Conservation (phyloP, 257 asterid species). For the Solanum pinnatisectum region DNA sequence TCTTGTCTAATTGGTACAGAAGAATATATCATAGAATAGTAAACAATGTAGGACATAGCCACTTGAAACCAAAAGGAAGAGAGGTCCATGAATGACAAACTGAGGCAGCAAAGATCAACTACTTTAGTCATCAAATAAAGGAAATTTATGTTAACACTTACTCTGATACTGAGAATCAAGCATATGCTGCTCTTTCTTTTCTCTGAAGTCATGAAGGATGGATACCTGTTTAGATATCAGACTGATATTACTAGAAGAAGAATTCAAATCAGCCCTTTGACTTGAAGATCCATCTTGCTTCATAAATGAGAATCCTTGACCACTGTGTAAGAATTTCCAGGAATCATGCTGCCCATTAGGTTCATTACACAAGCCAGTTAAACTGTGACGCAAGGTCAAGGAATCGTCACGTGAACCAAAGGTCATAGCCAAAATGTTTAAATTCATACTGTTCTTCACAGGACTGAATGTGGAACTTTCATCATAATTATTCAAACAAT, state of each 20-base stretch:
- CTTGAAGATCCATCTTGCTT: slow-evolving; percentile 42
- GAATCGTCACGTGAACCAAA: slow-evolving; percentile 71
- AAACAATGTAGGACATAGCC: neutral
- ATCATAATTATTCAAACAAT: slow-evolving; percentile 36
- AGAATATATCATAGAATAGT: neutral
- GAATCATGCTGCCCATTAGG: slow-evolving; percentile 48
- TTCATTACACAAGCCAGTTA: slow-evolving; percentile 42
- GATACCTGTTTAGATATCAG: slow-evolving; percentile 18
- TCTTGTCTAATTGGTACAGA: neutral
- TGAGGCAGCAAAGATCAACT: neutral
- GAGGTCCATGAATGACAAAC: neutral
- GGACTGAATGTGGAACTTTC: slow-evolving; percentile 51
- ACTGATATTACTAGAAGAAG: slow-evolving; percentile 14
- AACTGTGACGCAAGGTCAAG: slow-evolving; percentile 37
- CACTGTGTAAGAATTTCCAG: slow-evolving; percentile 60
- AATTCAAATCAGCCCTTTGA: slow-evolving; percentile 35
- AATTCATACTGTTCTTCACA: slow-evolving; percentile 63
- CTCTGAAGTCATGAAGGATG: slow-evolving; percentile 38
- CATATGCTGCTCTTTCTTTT: slow-evolving; percentile 49
- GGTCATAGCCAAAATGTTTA: slow-evolving; percentile 70
- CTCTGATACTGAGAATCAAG: slow-evolving; percentile 64
- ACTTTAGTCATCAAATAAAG: neutral
- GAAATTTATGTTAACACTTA: slow-evolving; percentile 8
- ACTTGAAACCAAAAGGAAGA: neutral
- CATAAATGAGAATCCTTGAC: slow-evolving; percentile 42